phyloP scores from a whole-genome alignment of 208 protist genomes.

The Endotrypanum monterogeii region DNA sequence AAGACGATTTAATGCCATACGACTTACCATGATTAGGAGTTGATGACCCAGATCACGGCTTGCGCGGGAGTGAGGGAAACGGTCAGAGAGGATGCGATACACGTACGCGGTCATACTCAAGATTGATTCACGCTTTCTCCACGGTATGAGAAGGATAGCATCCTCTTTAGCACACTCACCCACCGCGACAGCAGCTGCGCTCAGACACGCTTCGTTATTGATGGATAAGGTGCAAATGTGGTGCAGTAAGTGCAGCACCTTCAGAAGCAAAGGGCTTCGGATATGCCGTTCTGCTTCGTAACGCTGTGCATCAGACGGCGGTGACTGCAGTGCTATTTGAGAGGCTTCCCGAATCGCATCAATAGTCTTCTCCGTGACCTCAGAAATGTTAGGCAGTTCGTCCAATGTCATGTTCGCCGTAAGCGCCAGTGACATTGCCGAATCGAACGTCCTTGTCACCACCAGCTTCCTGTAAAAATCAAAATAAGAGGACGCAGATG shows the following conservation, averaged over 20 bases:
- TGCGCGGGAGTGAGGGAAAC: slow-evolving; percentile 24
- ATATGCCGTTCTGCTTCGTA: slow-evolving; percentile 3
- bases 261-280: background rate
- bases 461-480: background rate
- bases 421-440: background rate
- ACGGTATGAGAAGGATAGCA: background rate
- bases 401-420: slow-evolving; percentile 2
- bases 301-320: background rate
- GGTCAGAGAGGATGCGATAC: slow-evolving; percentile 29
- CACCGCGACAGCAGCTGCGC: background rate
- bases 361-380: background rate
- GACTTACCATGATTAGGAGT: slow-evolving; percentile 27
- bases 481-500: background rate
- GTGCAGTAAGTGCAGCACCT: slow-evolving; percentile 1
- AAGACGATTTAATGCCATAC: slow-evolving; percentile 5
- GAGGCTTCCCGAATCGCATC: background rate
- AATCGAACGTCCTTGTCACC: background rate
- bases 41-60: slow-evolving; percentile 30
- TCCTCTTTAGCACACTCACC: slow-evolving; percentile 10
- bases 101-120: background rate
- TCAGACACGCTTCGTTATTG: slow-evolving; percentile 1
- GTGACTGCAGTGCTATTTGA: background rate
- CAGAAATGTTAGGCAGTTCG: slow-evolving; percentile 2
- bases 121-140: background rate
- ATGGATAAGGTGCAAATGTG: slow-evolving; percentile 2